These are phyloP conservation scores for Cytospora schulzeri DNA, from an alignment of 2,329 filamentous ascomycete species.

Conservation along the genomic window DNA sequence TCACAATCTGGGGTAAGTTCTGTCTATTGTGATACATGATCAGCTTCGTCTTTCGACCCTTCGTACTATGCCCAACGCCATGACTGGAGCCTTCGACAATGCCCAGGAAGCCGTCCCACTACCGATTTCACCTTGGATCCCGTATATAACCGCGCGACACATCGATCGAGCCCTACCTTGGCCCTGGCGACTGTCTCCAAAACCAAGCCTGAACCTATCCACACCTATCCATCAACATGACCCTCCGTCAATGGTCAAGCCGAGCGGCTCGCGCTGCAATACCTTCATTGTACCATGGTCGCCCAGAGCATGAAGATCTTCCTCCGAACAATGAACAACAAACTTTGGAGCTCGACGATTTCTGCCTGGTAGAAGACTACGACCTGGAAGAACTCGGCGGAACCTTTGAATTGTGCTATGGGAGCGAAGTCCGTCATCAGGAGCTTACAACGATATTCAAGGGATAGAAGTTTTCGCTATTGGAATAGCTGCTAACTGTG, in stretches of 20 bases:
- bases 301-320: not conserved
- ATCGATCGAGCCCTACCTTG: not conserved
- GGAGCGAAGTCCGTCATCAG: slow-evolving; percentile 12
- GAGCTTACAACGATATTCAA: not conserved
- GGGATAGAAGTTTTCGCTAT: not conserved
- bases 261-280: slow-evolving; percentile 1
- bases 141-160: not conserved
- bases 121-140: not conserved
- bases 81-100: not conserved
- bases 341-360: not conserved
- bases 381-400: slow-evolving; percentile 10
- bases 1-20: slow-evolving; percentile 30
- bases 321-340: not conserved
- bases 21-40: slow-evolving; percentile 4
- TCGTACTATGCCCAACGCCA: not conserved
- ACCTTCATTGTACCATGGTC: not conserved
- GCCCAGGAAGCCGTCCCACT: not conserved
- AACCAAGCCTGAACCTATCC: not conserved
- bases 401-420: slow-evolving; percentile 7
- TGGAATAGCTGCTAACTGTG: slow-evolving; percentile 7
- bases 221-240: not conserved
- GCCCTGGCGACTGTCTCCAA: not conserved
- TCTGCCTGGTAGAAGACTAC: not conserved
- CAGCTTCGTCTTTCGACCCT: not conserved
- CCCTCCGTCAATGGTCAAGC: not conserved